Evolutionary conservation across 352 stramenopile species (phyloP).

Genomic region (Phytophthora constricta): DNA sequence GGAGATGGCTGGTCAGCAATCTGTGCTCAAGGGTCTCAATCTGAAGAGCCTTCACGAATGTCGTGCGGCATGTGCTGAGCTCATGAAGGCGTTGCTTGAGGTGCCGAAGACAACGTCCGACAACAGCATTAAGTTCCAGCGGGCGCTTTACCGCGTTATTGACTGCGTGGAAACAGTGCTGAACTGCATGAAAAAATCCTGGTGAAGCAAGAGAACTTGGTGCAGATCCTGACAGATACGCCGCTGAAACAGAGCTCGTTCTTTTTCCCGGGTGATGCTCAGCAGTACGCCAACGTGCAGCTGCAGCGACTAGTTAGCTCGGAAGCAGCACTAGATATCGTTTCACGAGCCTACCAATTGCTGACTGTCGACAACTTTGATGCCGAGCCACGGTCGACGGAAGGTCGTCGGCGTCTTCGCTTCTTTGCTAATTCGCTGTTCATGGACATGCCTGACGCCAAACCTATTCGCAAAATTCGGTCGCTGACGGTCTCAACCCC

Average conservation of each 20-base stretch:
- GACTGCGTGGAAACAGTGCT: slow-evolving; percentile 84
- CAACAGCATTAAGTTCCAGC: slow-evolving; percentile 89
- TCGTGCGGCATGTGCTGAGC: slow-evolving; percentile 63
- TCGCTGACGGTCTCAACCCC: slow-evolving; percentile 86
- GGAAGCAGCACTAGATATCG: slow-evolving; percentile 83
- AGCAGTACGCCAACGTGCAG: slow-evolving; percentile 85
- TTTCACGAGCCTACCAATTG: slow-evolving; percentile 86
- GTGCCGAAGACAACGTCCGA: slow-evolving; percentile 78
- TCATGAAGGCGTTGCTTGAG: slow-evolving; percentile 89
- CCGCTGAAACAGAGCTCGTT: slow-evolving; percentile 89
- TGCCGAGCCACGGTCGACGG: slow-evolving; percentile 84
- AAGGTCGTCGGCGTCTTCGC: slow-evolving; percentile 82
- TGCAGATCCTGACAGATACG: slow-evolving; percentile 88
- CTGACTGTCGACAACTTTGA: slow-evolving; percentile 91
- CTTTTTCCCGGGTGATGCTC: slow-evolving; percentile 86
- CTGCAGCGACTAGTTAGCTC: slow-evolving; percentile 83
- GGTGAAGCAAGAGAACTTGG: slow-evolving; percentile 84
- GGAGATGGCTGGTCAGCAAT: slow-evolving; percentile 77
- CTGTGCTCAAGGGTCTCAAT: slow-evolving; percentile 84
- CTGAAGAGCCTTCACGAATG: slow-evolving; percentile 81
- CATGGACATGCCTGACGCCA: slow-evolving; percentile 91
- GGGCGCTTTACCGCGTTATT: slow-evolving; percentile 84
- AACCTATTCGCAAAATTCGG: slow-evolving; percentile 85
- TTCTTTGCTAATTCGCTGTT: slow-evolving; percentile 92
- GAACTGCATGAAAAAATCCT: slow-evolving; percentile 88